Evolutionary conservation across 371 early-diverging fungal genomes (phyloP).

Genomic region (Saksenaea oblongispora): DNA sequence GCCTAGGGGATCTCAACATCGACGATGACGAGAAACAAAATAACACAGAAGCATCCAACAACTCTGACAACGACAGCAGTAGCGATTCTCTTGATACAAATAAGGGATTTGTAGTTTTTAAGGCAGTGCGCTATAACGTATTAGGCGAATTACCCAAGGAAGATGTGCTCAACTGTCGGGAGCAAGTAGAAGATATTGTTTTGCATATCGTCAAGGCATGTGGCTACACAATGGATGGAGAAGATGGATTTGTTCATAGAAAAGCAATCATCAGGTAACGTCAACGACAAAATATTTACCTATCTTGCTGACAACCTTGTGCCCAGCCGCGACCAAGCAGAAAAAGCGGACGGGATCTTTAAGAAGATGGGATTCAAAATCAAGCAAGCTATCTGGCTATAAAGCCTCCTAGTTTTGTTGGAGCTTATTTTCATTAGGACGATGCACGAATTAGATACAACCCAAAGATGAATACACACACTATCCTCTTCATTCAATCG

Average conservation of each 20-base stretch:
- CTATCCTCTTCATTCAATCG: too few relatives aligned
- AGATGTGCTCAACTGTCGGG: constrained; percentile 28
- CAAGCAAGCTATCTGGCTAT: constrained; percentile 46
- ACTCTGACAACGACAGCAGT: neutral
- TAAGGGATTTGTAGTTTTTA: constrained; percentile 29
- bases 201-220: constrained; percentile 23
- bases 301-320: neutral
- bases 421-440: too few relatives aligned
- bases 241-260: constrained; percentile 23
- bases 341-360: constrained; percentile 43
- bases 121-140: constrained; percentile 45
- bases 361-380: constrained; percentile 48
- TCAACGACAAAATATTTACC: neutral
- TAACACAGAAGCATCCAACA: neutral
- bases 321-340: constrained; percentile 38
- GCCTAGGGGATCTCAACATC: constrained; percentile 31
- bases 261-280: constrained; percentile 43
- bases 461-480: too few relatives aligned
- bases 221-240: constrained; percentile 17
- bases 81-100: constrained; percentile 3
- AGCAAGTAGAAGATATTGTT: constrained; percentile 40
- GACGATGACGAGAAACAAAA: constrained; percentile 3
- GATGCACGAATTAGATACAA: too few relatives aligned
- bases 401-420: too few relatives aligned
- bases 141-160: constrained; percentile 42